phyloP scores from a whole-genome alignment of 805 yeast species.

The Metschnikowia kunwiensis region DNA sequence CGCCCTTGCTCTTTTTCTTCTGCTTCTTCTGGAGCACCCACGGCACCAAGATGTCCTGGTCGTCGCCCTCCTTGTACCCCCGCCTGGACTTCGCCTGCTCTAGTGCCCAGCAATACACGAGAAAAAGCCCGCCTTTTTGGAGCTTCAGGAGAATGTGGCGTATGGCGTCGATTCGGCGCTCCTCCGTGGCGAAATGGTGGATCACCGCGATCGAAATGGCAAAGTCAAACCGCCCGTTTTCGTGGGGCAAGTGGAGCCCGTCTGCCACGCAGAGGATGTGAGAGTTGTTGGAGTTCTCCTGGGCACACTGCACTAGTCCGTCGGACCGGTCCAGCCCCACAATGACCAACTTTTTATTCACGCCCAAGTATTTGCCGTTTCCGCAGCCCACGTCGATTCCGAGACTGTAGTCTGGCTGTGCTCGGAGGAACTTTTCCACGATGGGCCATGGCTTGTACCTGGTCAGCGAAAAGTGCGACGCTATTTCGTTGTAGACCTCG shows the following conservation, averaged over 20 bases:
- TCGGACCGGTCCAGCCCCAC: slow-evolving; percentile 75
- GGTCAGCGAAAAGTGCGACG: slow-evolving; percentile 89
- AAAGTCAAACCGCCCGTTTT: slow-evolving; percentile 55
- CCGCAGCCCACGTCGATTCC: slow-evolving; percentile 98
- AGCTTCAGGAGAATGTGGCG: slow-evolving; percentile 61
- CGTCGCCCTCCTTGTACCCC: slow-evolving; percentile 89
- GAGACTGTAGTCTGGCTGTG: slow-evolving; percentile 50
- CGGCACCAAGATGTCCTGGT: slow-evolving; percentile 91
- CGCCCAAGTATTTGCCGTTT: slow-evolving; percentile 83
- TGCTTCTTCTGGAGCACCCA: slow-evolving; percentile 74
- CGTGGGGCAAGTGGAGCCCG: slow-evolving; percentile 56
- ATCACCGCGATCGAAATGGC: slow-evolving; percentile 94
- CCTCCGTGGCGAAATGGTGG: slow-evolving; percentile 88
- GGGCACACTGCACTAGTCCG: slow-evolving; percentile 66
- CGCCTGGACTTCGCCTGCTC: slow-evolving; percentile 86
- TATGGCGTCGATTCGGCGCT: slow-evolving; percentile 76
- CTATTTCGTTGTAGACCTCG: slow-evolving; percentile 89
- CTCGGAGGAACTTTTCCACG: slow-evolving; percentile 65
- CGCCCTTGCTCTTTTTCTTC: slow-evolving; percentile 34
- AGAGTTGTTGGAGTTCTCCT: slow-evolving; percentile 30
- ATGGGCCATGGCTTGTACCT: slow-evolving; percentile 98
- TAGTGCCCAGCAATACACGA: slow-evolving; percentile 94
- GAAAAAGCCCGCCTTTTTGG: slow-evolving; percentile 57
- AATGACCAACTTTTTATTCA: slow-evolving; percentile 65
- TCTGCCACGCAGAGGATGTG: slow-evolving; percentile 75